Evolutionary conservation across 2,329 filamentous ascomycete genomes (phyloP), one percentile per base, ranked within the genome.

Genomic region (Colletotrichum limetticola): DNA sequence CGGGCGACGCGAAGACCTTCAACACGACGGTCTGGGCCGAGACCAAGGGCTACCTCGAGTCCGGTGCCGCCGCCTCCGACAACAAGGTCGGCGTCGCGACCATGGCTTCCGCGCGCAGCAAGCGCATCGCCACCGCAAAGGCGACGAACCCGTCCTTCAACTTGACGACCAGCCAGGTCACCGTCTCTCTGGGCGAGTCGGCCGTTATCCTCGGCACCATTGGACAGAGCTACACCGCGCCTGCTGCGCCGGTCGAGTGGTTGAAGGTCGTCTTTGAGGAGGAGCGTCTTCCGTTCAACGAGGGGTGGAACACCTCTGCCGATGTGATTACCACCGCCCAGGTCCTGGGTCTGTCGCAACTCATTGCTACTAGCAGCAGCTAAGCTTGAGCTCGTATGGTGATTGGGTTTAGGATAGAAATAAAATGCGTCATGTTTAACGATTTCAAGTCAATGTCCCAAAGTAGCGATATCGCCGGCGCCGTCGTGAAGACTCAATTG

Each of bases 1-100:
- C 26, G 12, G 80, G 79, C 56, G 76, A 81, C 74, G 79, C 79
- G 60, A 75, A 78, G 69, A 77, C 76, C 35, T 81, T 82, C 65
- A 74, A 78, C 60, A 61, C 74, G 22, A 71, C 75, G 28, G 76
- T 80, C 37, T 82, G 76, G 75, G 75, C 37, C 28, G 74, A 78
- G 24, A 71, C 75, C 2, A 52, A 68, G 28, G 70, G 70, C 7
- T 72, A 70, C 46, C 66, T 72, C n/a, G 61, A 68, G 14, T 55
- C 57, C 28, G 70, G 70, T 26, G 16, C 42, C 42, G 66, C 28
- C 75, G 78, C 61, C 26, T 68, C 67, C 12, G 66, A 73, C 24
- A 61, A 57, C 4, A 76, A 69, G 58, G 76, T 82, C 26, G 74
- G 75, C 32, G 76, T 79, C 32, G 73, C 76, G 26, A 75, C 68